Base-by-base conservation (phyloP, 495 filamentous ascomycete genomes). In the Rhizodiscina lignyota region DNA sequence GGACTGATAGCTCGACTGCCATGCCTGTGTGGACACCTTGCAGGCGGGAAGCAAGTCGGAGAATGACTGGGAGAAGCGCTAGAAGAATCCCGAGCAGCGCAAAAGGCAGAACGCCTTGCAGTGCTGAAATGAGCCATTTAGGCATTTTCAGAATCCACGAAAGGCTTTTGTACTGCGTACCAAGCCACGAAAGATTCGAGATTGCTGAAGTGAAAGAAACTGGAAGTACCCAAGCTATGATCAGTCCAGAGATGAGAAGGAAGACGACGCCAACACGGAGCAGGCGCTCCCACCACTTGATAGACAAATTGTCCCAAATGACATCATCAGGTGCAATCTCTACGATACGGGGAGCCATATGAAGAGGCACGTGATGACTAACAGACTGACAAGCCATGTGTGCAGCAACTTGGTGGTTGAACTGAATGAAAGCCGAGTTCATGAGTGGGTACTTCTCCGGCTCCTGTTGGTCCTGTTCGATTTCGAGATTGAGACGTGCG, bases 381-480 rank as follows among this genome's bases (percentile, higher is more conserved):
- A 93, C 72, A 18, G 83, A 68, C 55, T 97, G 89, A 53, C 83
- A 93, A 39, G 87, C 87, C 89, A 97, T 96, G 48, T 97, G 89
- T 2, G 89, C 89, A 5, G 86, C 84, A 4, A 94, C 83, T 56
- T 97, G 89, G 48, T 94, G 81, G 46, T 96, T 94, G 67, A 97
- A 97, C 53, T 97, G 89, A 36, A 97, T 84, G 48, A 97, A 97
- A 11, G 89, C 89, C 10, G 91, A 93, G 47, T 85, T 94, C 87
- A 97, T 93, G 36, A 87, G 60, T 2, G 89, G 91, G 41, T 80
- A 97, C 20, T 74, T 74, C 45, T 94, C 87, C 0, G 79, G 81
- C 21, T 84, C 66, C 43, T 76, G 63, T 48, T 97, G 91, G 47
- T 96, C 91, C 21, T 77, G 59, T 51, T 94, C 87, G 35, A 97